Base-by-base conservation (phyloP, 805 yeast genomes). In the Ogataea pignaliae region DNA sequence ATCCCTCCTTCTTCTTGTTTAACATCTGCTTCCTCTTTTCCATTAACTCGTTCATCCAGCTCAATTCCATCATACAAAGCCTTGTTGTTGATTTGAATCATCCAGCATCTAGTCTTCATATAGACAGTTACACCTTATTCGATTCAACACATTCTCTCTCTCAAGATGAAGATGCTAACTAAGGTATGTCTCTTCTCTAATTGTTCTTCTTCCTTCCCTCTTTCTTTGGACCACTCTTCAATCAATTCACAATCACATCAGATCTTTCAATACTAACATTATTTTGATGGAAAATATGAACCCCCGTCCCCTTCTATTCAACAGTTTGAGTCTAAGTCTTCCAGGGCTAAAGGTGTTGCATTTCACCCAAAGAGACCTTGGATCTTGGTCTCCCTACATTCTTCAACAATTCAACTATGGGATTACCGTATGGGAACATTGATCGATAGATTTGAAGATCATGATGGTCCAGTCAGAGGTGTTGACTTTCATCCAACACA, bases 341-440 rank as follows among this genome's bases (percentile, higher is more conserved):
- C 97, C 47, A 78, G 98, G 76, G 96, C 98, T 48, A 89, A 93
- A 70, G 95, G 97, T 53, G 87, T 93, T 62, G 97, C 99, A 45
- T 89, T 93, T 70, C 97, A 95, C 69, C 97, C 98, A 42, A 82
- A 82, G 54, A 74, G 85, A 65, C 97, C 99, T 47, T 93, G 97
- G 97, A 88, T 89, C 47, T 75, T 93, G 56, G 98, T 90, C 30
- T 89, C 98, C 8, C 75, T 95, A 48, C 93, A 91, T 66, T 87
- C 97, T 26, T 88, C 97, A n/a, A 89, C 97, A n/a, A 91, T 93
- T 64, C 99, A 95, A 67, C 75, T 93, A 52, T 93, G 99, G 99
- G 99, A 93, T 68, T 93, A 95, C 69, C 83, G 99, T 60, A 93
- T 93, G 99, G 99, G 99, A 36, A 89, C 97, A 3, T 71, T 93